Conservation (phyloP, 2,329 filamentous ascomycete genomes). For the Hypoxylon sp. region DNA sequence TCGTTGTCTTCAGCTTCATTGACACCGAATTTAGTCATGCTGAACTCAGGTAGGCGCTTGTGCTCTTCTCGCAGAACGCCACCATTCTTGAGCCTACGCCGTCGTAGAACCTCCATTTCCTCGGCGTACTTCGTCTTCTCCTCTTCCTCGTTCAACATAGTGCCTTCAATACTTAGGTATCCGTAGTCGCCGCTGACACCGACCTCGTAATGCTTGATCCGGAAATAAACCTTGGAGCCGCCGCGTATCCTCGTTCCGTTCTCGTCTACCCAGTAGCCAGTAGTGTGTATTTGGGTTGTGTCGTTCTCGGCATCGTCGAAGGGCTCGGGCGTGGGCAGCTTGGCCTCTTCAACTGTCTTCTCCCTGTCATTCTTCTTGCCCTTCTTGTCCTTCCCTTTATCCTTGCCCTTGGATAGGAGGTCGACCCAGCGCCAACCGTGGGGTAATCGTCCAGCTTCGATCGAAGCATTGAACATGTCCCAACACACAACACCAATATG, state of each 20-base stretch:
- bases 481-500: conserved; percentile 91
- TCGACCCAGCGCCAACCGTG: conserved; percentile 83
- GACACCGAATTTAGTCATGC: conserved; percentile 67
- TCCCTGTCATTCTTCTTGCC: conserved; percentile 26
- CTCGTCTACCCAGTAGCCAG: conserved; percentile 81
- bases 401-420: conserved; percentile 58
- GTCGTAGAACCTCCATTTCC: conserved; percentile 59
- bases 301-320: conserved; percentile 59
- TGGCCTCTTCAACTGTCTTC: conserved; percentile 40
- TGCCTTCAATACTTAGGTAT: conserved; percentile 88
- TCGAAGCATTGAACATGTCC: conserved; percentile 91
- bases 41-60: conserved; percentile 63
- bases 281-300: conserved; percentile 64
- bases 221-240: conserved; percentile 79
- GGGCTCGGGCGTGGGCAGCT: conserved; percentile 56
- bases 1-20: conserved; percentile 61
- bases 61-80: conserved; percentile 46
- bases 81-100: conserved; percentile 55
- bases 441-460: conserved; percentile 82
- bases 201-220: conserved; percentile 87
- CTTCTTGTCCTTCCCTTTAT: conserved; percentile 27
- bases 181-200: conserved; percentile 80
- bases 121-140: conserved; percentile 71
- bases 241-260: conserved; percentile 71
- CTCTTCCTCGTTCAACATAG: conserved; percentile 78